Conservation (phyloP, 2,329 filamentous ascomycete species). For the Nemania diffusa region DNA sequence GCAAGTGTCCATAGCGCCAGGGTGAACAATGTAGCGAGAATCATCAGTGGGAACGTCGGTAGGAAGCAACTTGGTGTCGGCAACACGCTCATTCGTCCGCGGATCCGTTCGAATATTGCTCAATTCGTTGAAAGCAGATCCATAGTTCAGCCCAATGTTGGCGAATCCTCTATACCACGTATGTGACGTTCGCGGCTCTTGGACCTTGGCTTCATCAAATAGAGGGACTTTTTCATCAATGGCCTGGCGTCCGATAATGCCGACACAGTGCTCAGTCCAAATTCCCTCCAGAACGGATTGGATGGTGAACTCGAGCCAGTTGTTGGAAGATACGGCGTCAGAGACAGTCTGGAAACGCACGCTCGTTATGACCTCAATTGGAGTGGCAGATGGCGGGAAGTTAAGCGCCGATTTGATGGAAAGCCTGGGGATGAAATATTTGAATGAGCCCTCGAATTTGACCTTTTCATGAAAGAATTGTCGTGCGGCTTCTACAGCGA, state of each 20-base stretch:
- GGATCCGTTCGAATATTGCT: slow-evolving; percentile 21
- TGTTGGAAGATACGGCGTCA: slow-evolving; percentile 28
- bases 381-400: slow-evolving; percentile 30
- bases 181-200: slow-evolving; percentile 28
- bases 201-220: slow-evolving; percentile 22
- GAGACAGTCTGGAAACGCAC: slow-evolving; percentile 29
- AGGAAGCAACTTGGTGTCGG: slow-evolving; percentile 25
- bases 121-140: slow-evolving; percentile 29
- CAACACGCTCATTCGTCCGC: slow-evolving; percentile 22
- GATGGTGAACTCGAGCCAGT: slow-evolving; percentile 33
- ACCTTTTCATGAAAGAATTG: slow-evolving; percentile 30
- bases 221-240: slow-evolving; percentile 25
- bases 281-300: slow-evolving; percentile 24
- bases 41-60: slow-evolving; percentile 20
- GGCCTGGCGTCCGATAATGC: slow-evolving; percentile 26
- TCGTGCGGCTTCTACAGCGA: slow-evolving; percentile 32
- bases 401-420: slow-evolving; percentile 32
- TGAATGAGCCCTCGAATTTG: slow-evolving; percentile 29
- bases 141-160: slow-evolving; percentile 34
- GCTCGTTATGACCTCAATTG: slow-evolving; percentile 34
- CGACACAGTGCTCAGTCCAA: slow-evolving; percentile 34
- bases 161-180: slow-evolving; percentile 34
- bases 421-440: slow-evolving; percentile 31
- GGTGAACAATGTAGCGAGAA: slow-evolving; percentile 34
- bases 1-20: slow-evolving; percentile 25